Conservation (phyloP, 2,329 filamentous ascomycete species). For the Fusarium robinianum region DNA sequence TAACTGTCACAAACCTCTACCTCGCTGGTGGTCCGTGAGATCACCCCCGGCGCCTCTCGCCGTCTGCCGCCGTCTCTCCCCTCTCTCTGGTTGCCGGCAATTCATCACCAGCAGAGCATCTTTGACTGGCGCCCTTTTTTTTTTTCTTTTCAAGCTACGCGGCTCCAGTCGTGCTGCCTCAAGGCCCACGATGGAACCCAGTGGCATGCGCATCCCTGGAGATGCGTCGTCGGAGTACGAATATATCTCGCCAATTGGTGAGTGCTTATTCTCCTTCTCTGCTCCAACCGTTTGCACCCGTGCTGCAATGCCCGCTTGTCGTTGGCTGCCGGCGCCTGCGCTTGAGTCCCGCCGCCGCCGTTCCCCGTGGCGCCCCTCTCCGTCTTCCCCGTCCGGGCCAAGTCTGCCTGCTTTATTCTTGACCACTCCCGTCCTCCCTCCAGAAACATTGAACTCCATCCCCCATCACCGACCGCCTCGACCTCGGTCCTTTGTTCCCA, state of each 20-base stretch:
- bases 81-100: slow-evolving; percentile 21
- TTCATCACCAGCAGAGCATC: slow-evolving; percentile 20
- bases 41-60: slow-evolving; percentile 18
- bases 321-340: slow-evolving; percentile 49
- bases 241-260: slow-evolving; percentile 61
- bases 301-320: slow-evolving; percentile 48
- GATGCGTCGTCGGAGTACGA: slow-evolving; percentile 48
- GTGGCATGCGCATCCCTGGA: slow-evolving; percentile 52
- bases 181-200: slow-evolving; percentile 44
- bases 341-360: slow-evolving; percentile 33
- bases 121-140: slow-evolving; percentile 12
- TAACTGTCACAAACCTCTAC: slow-evolving; percentile 14
- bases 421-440: slow-evolving; percentile 8
- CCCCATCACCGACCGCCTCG: slow-evolving; percentile 12
- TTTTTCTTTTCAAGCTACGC: slow-evolving; percentile 26
- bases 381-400: slow-evolving; percentile 33
- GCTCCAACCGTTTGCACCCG: slow-evolving; percentile 52
- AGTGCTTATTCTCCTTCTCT: slow-evolving; percentile 45
- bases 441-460: slow-evolving; percentile 5
- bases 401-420: slow-evolving; percentile 20
- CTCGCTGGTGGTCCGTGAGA: slow-evolving; percentile 17
- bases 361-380: slow-evolving; percentile 32
- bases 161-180: slow-evolving; percentile 26
- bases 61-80: slow-evolving; percentile 19
- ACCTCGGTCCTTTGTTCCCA: slow-evolving; percentile 9